These are phyloP conservation scores for Trichophyton verrucosum DNA, from an alignment of 2,329 filamentous ascomycete genomes.

Conservation along the genomic window DNA sequence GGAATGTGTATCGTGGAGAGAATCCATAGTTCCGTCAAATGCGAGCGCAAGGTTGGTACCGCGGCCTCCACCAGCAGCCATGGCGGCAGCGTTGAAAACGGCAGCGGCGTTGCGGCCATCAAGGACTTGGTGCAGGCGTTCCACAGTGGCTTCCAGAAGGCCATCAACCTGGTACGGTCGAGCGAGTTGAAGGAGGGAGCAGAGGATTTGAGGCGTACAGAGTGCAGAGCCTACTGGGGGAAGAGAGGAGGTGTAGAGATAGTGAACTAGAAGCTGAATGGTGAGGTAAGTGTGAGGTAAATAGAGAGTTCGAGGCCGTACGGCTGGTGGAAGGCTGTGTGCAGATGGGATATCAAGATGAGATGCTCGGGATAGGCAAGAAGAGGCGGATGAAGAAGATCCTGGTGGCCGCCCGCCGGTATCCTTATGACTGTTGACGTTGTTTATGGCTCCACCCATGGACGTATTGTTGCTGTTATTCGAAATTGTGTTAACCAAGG, in stretches of 20 bases:
- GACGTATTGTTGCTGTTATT: slow-evolving; percentile 1
- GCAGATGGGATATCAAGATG: slow-evolving; percentile 43
- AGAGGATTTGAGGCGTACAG: slow-evolving; percentile 89
- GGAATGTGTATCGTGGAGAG: slow-evolving; percentile 27
- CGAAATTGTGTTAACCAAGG: slow-evolving; percentile 26
- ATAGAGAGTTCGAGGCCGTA: slow-evolving; percentile 74
- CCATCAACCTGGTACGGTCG: slow-evolving; percentile 90
- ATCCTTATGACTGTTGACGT: slow-evolving; percentile 8
- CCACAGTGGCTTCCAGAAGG: slow-evolving; percentile 80
- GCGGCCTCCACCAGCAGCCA: slow-evolving; percentile 88
- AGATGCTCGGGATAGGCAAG: slow-evolving; percentile 13
- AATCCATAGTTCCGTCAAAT: slow-evolving; percentile 33
- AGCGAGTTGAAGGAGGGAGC: slow-evolving; percentile 84
- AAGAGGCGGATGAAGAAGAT: background rate
- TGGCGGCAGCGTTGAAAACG: slow-evolving; percentile 94
- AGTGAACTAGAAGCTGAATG: slow-evolving; percentile 80
- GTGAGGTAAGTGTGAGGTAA: slow-evolving; percentile 86
- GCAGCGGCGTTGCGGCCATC: slow-evolving; percentile 91
- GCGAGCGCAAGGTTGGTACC: slow-evolving; percentile 59
- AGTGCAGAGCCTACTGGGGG: slow-evolving; percentile 63
- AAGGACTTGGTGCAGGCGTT: slow-evolving; percentile 74
- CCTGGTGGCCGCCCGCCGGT: background rate
- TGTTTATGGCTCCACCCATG: slow-evolving; percentile 11
- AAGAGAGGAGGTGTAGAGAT: slow-evolving; percentile 81
- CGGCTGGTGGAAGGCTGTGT: slow-evolving; percentile 42